phyloP scores from a whole-genome alignment of 768 basidiomycete genomes.

The Leucocoprinus leucothites region DNA sequence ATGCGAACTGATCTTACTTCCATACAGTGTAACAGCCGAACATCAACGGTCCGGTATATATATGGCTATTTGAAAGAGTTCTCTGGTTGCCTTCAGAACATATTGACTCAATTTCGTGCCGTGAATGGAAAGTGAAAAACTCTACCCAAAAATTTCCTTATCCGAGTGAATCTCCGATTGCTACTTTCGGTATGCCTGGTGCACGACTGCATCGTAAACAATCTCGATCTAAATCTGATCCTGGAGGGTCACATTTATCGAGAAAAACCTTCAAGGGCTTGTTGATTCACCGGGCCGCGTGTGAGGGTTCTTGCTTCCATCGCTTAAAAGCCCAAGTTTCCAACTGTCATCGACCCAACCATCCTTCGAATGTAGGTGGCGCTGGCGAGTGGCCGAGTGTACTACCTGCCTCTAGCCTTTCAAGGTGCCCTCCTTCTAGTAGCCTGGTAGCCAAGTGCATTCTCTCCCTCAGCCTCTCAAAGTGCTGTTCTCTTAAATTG shows the following conservation, averaged over 20 bases:
- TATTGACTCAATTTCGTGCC: background rate
- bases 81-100: background rate
- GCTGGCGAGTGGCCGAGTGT: no score
- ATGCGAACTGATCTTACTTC: no score
- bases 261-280: background rate
- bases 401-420: no score
- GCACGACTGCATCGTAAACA: background rate
- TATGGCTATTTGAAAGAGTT: background rate
- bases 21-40: no score
- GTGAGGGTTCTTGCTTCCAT: background rate
- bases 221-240: conserved; percentile 4
- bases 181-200: background rate
- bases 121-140: conserved; percentile 2
- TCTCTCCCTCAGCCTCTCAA: no score
- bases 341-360: conserved; percentile 2
- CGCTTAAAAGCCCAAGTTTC: conserved; percentile 8
- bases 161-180: background rate
- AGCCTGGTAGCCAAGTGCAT: no score
- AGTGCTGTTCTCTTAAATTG: no score
- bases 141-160: conserved; percentile 4
- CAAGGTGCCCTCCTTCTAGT: no score
- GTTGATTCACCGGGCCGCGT: conserved; percentile 8
- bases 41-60: no score
- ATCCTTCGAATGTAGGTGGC: conserved; percentile 17
- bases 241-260: background rate